A percentile compares a stretch with the other conserved stretches of the same genome.
phyloP scores from a whole-genome alignment of 2,329 filamentous ascomycete species.

The Cladosporium oxysporum region DNA sequence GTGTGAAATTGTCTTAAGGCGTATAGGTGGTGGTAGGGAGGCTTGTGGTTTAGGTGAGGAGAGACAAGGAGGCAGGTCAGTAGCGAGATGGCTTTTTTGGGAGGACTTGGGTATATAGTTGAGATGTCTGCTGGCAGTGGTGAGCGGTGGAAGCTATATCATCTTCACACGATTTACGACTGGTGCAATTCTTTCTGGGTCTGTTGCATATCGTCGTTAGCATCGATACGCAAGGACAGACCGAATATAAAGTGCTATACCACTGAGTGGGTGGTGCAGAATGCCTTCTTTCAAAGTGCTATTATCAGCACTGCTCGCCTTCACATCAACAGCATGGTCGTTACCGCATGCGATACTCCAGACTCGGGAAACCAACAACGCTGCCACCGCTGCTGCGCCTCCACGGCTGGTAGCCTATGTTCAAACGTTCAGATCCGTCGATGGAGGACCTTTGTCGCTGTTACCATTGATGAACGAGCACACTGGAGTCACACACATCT shows the following conservation, averaged over 20 bases:
- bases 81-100: background rate
- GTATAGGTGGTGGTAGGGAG: background rate
- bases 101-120: background rate
- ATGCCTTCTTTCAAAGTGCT: conserved; percentile 7
- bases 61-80: conserved; percentile 17
- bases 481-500: conserved; percentile 33
- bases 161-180: background rate
- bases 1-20: background rate
- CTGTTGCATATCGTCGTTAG: background rate
- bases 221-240: background rate
- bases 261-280: background rate
- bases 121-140: background rate
- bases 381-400: background rate
- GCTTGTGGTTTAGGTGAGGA: background rate
- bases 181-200: background rate
- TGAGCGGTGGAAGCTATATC: background rate
- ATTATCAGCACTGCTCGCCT: background rate
- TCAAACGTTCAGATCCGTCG: conserved; percentile 31
- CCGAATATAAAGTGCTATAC: background rate
- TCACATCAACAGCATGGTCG: conserved; percentile 11
- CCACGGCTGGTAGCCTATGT: conserved; percentile 31
- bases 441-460: conserved; percentile 30
- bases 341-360: background rate
- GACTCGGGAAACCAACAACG: background rate
- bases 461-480: conserved; percentile 31